phyloP scores from a whole-genome alignment of 2,329 filamentous ascomycete species.

The Talaromyces amestolkiae region DNA sequence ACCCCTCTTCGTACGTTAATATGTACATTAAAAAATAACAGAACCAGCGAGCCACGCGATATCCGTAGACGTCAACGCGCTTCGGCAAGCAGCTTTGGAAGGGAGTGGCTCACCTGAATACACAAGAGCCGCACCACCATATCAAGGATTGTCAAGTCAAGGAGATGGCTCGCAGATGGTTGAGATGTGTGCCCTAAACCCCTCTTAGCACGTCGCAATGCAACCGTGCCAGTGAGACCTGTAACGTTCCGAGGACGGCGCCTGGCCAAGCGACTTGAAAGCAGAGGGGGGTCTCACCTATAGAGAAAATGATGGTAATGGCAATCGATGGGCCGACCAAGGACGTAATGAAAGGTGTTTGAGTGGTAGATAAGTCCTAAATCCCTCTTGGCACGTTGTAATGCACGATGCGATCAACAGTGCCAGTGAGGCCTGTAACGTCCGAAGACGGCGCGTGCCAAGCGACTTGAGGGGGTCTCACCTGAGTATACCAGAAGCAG shows the following conservation, averaged over 20 bases:
- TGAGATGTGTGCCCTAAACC: background rate
- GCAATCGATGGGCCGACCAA: background rate
- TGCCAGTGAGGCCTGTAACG: background rate
- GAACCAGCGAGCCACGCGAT: no score
- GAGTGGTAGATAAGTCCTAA: no score
- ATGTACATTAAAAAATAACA: no score
- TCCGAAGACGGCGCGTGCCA: background rate
- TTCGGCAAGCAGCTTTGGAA: no score
- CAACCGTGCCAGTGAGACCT: background rate
- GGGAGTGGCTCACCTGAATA: no score
- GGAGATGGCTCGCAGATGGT: background rate
- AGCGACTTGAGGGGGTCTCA: background rate
- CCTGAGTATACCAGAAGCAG: background rate
- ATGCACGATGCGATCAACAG: background rate
- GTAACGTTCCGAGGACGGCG: background rate
- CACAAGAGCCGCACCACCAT: no score
- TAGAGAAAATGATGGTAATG: background rate
- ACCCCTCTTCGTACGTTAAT: no score
- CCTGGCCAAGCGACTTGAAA: background rate
- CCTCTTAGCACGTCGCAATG: background rate
- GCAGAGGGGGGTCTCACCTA: slow-evolving; percentile 7
- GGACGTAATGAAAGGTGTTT: no score
- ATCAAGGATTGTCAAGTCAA: no score
- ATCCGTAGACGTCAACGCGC: no score
- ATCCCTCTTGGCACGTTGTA: background rate